Evolutionary conservation across 163 green algal genomes (phyloP).

Genomic region (Dunaliella salina): DNA sequence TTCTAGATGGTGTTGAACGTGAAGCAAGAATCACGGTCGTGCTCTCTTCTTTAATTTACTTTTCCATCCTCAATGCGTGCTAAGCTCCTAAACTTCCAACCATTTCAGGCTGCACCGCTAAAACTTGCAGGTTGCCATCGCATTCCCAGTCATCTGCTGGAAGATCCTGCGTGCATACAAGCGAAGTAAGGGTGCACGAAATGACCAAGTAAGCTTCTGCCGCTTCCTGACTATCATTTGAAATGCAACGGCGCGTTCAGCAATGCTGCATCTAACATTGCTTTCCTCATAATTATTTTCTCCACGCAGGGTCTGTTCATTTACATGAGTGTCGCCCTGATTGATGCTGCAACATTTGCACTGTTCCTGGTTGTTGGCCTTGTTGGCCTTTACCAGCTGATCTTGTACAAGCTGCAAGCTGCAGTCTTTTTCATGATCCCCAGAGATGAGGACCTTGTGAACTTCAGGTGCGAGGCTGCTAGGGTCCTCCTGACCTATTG

Average conservation of each 20-base stretch:
- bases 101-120: too few species aligned
- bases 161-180: conserved; percentile 21
- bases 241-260: not conserved
- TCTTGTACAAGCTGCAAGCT: conserved; percentile 67
- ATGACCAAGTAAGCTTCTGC: conserved; percentile 25
- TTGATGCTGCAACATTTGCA: conserved; percentile 36
- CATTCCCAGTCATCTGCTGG: conserved; percentile 34
- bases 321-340: conserved; percentile 28
- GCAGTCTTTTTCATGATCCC: conserved; percentile 47
- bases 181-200: conserved; percentile 19
- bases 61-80: too few species aligned
- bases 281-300: not conserved
- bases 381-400: conserved; percentile 65
- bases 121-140: conserved; percentile 28
- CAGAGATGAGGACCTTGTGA: conserved; percentile 33
- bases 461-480: conserved; percentile 35
- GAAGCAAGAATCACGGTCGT: too few species aligned
- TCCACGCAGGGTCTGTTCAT: conserved; percentile 36
- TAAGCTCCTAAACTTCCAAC: too few species aligned
- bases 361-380: conserved; percentile 47
- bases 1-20: too few species aligned
- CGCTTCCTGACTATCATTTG: not conserved
- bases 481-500: not conserved
- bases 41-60: too few species aligned
- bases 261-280: not conserved